A percentile compares a stretch with the other conserved stretches of the same genome.
phyloP scores from a whole-genome alignment of 345 rosid genomes.

The Turritis glabra region DNA sequence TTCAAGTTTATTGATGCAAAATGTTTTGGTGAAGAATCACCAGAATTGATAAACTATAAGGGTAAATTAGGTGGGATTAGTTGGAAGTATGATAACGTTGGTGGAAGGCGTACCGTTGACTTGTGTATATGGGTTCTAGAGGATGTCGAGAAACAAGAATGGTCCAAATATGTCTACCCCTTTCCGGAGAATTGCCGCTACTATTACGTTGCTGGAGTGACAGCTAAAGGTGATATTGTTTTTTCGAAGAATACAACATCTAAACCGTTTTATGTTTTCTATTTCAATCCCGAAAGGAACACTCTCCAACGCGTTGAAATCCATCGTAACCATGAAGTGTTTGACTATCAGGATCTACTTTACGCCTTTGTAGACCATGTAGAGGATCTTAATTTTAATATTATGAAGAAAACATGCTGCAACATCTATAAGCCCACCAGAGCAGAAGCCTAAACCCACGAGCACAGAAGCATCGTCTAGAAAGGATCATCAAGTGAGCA shows the following conservation, averaged over 20 bases:
- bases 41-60: neutral
- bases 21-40: neutral
- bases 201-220: neutral
- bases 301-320: neutral
- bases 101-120: neutral
- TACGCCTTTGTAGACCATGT: neutral
- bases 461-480: neutral
- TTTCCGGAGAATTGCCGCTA: neutral
- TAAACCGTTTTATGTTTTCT: neutral
- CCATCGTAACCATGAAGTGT: neutral
- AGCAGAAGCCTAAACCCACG: neutral
- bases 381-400: neutral
- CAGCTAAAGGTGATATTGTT: neutral
- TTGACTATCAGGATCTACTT: neutral
- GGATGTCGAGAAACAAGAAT: neutral
- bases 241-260: neutral
- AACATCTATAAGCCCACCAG: neutral
- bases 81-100: neutral
- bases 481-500: too few species aligned
- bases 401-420: neutral
- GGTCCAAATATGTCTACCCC: neutral
- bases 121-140: neutral
- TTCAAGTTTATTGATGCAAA: neutral
- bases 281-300: neutral
- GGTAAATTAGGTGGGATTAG: neutral